Base-by-base conservation (phyloP, 257 asterid species). In the Datura wrightii region DNA sequence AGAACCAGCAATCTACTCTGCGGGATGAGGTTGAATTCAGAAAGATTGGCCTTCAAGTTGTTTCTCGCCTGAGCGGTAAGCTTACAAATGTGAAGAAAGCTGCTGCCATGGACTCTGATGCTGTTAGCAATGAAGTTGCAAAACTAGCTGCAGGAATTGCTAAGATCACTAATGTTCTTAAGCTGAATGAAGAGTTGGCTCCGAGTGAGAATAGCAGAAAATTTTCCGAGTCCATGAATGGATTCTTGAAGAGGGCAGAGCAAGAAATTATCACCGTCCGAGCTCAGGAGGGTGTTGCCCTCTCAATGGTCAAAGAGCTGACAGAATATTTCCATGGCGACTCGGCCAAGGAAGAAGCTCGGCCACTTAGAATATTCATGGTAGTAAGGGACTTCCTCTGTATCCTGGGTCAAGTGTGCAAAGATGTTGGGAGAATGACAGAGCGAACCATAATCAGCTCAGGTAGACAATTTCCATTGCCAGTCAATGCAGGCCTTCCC, bases 311-410 rank as follows among this genome's bases (percentile, higher is more conserved):
- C 8, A 93, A 89, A 88, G 98, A 93, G 48, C 85, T 95, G 63
- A 95, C 96, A 0, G 97, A 88, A 80, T 93, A 91, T 86, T 93
- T 95, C 90, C 96, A 93, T 83, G 98, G 98, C 2, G 91, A 88
- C 89, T 92, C 92, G 1, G 91, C 90, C 14, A 95, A 86, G 89
- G 97, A 92, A 86, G 98, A 92, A 85, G 94, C 98, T 87, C 96
- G 81, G 36, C 94, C 93, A 0, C 83, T 95, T 18, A 87, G 96
- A 60, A 79, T 95, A 48, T 95, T 95, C 86, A 85, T 89, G 90
- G 93, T 95, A 5, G 97, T 93, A n/a, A 85, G 93, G 71, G 98
- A 94, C 83, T 94, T 94, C 72, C 89, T 94, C 67, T 81, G 87
- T 16, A 86, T 86, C 58, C 98, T 94, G 8, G 98, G 93, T 82